Evolutionary conservation across 306 rosid genomes (phyloP), one percentile per base, ranked within the genome.

Genomic region (Hippophae gyantsensis): DNA sequence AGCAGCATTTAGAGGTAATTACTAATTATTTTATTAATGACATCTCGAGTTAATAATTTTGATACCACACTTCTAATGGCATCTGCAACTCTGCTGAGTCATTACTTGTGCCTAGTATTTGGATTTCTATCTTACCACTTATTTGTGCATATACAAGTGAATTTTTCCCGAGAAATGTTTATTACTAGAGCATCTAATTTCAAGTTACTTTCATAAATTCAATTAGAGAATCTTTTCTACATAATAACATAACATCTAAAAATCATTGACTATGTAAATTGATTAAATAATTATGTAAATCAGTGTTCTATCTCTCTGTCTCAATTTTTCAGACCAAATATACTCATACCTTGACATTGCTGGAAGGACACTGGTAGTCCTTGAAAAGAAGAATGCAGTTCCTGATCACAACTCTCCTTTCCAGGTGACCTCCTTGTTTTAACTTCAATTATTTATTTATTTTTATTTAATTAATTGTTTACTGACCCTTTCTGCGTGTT

Each of bases 331-430:
- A 92, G 99, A 78, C 69, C 72, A 92, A 92, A 79, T 75, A 83
- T 78, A 18, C 18, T 88, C 99, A 47, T 92, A 92, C 73, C 90
- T 92, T 79, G 99, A 92, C 68, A 77, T 88, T 14, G 80, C 86
- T 27, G 99, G 99, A 64, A 88, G 99, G 82, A 78, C 95, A 18
- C 96, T 92, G 70, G 82, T 86, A 62, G 94, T 86, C 74, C 75
- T 92, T 32, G 88, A 83, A 82, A 88, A 88, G 89, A 82, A 77
- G 67, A 92, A 88, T 53, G 86, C 60, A 53, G 95, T 92, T 52
- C 99, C 99, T 10, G 99, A 92, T 74, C 99, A 86, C 63, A 84
- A 74, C 73, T 71, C 62, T 62, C 84, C 72, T 71, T 92, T 92
- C 88, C 99, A 88, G 96, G 99, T 92, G 78, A 76, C 54, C 38